Base-by-base conservation (phyloP, 805 yeast species). In the Ogataea neopini region DNA sequence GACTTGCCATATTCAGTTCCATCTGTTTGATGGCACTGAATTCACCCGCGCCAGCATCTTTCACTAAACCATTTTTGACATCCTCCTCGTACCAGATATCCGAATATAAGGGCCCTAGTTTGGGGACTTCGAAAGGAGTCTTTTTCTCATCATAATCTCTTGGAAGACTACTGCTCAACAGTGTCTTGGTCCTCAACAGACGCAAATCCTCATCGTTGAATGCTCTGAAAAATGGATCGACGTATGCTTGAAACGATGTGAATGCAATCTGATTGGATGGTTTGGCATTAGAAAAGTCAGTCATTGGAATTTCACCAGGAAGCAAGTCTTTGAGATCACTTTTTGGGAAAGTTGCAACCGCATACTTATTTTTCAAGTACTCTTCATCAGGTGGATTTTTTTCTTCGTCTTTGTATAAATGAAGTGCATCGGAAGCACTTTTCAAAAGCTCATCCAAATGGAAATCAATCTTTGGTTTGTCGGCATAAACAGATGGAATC, bases 181-280 rank as follows among this genome's bases (percentile, higher is more conserved):
- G 77, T 49, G 75, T 70, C 56, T 81, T 80, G 50, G 79, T 83
- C 52, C 80, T 80, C 46, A 92, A 68, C 56, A 90, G 81, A 45
- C 83, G 81, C 36, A 89, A 60, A 62, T 94, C 99, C 28, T 92
- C 97, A 51, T 86, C 96, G 14, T 75, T 71, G 57, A 80, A 88
- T 2, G 79, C 77, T 51, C 96, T 75, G 69, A 85, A 91, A 63
- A 80, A 92, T 25, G 91, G 87, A 63, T 94, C 99, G 30, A 90
- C 77, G 56, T 85, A 88, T 1, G 91, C 70, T 54, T 88, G 86
- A 63, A 88, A 94, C 0, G 99, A 91, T 10, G 87, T 75, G 63
- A 87, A 90, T 61, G 90, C 97, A 14, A 92, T 94, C 69, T 94
- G 99, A 65, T 89, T 92, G 2, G 89, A 68, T 15, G 91, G 91